Evolutionary conservation across 2,329 filamentous ascomycete species (phyloP), one percentile per base, ranked within the genome.

Genomic region (Albifimbria verrucaria): DNA sequence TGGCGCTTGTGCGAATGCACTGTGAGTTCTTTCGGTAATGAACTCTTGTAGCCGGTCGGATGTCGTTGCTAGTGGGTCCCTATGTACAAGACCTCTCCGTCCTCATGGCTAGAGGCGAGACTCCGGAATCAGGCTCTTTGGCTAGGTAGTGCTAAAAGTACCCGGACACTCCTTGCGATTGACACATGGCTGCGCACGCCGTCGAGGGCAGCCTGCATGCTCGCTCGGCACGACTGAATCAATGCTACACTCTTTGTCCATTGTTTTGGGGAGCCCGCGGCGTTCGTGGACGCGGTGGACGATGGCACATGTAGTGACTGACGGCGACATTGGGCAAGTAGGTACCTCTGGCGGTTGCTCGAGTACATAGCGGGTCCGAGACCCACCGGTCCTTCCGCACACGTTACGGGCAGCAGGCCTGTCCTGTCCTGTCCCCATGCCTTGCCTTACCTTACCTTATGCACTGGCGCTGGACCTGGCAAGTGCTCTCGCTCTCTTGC

Each of bases 61-160:
- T 68, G 65, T 68, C 63, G 66, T 68, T 59, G 54, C 56, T 57
- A 60, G 66, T 68, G 65, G 66, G 59, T 65, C 63, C 64, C 56
- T 39, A 4, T 12, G 32, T 39, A 39, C 32, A 39, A n/a, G 32
- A 39, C 32, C 12, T n/a, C 32, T 39, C 32, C 32, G 32, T 39
- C 32, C 32, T 39, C 32, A 39, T 39, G 32, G 32, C 18, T n/a
- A 5, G 4, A n/a, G 5, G 4, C 4, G 32, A 17, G 32, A 39
- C 32, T 39, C 32, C 32, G 32, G 32, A 39, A 5, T n/a, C 15
- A 39, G 32, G 32, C 6, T 12, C 32, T 12, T n/a, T 39, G 32
- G 6, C 6, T n/a, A n/a, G n/a, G n/a, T n/a, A 39, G 32, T 6
- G 32, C 32, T 17, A 39, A 4, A 15, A 39, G 32, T 6, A 15